Conservation (phyloP, 2,329 filamentous ascomycete species). For the Fusarium veterinarium region DNA sequence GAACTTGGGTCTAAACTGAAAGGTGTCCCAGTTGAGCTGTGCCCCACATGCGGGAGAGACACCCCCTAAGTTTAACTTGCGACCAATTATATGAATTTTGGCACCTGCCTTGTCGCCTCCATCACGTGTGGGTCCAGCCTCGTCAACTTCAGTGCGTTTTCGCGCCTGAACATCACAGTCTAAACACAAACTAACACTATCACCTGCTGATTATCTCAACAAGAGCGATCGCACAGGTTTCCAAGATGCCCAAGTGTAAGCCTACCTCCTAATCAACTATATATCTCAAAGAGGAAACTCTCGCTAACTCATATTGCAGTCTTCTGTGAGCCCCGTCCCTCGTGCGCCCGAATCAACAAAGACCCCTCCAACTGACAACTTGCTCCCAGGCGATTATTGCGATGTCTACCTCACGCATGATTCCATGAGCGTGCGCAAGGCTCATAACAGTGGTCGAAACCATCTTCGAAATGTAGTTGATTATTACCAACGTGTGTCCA, state of each 20-base stretch:
- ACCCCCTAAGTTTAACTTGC: neutral
- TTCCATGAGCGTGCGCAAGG: constrained; percentile 99
- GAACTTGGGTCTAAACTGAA: constrained; percentile 43
- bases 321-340: constrained; percentile 38
- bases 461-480: constrained; percentile 97
- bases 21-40: constrained; percentile 47
- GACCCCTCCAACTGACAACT: constrained; percentile 37
- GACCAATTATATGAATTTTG: constrained; percentile 36
- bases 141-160: constrained; percentile 39
- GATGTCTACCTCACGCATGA: constrained; percentile 99
- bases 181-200: constrained; percentile 12
- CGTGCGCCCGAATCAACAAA: constrained; percentile 14
- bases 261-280: constrained; percentile 39
- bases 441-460: constrained; percentile 96
- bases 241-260: constrained; percentile 90
- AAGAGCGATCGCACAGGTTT: constrained; percentile 25
- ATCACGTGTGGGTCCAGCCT: constrained; percentile 50
- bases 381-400: constrained; percentile 84
- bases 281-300: constrained; percentile 24
- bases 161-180: constrained; percentile 26
- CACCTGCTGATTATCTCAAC: constrained; percentile 17
- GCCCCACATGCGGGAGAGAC: constrained; percentile 34
- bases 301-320: constrained; percentile 50
- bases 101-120: constrained; percentile 38
- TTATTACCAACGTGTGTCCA: constrained; percentile 88